Percentiles rank a stretch among this genome's conserved stretches.
Conservation (phyloP, 2,329 filamentous ascomycete species). For the Alternaria ventricosa region DNA sequence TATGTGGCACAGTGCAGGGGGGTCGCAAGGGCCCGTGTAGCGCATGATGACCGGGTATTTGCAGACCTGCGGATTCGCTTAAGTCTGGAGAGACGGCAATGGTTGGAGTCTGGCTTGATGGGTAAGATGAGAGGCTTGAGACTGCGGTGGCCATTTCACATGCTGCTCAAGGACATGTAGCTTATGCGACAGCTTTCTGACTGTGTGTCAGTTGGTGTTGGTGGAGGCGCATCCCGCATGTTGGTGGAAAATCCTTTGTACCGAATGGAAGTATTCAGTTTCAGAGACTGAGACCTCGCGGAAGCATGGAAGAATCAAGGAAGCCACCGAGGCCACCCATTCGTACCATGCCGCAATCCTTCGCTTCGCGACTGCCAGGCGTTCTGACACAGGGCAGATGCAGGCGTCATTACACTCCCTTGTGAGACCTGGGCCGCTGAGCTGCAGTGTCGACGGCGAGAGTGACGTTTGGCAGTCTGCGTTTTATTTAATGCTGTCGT, state of each 20-base stretch:
- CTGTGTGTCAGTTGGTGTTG: slow-evolving; percentile 4
- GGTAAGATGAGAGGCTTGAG: slow-evolving; percentile 4
- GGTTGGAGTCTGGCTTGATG: neutral
- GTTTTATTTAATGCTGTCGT: neutral
- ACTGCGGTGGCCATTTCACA: neutral
- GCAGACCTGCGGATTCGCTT: slow-evolving; percentile 10
- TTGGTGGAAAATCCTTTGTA: slow-evolving; percentile 2
- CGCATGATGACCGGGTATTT: slow-evolving; percentile 23
- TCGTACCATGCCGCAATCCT: slow-evolving; percentile 7
- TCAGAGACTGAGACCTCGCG: neutral
- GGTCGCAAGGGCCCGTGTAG: neutral
- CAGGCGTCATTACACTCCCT: neutral
- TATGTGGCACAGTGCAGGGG: slow-evolving; percentile 11
- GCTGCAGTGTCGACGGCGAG: neutral
- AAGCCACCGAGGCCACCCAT: slow-evolving; percentile 1
- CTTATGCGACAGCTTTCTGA: slow-evolving; percentile 3
- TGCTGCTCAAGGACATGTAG: neutral
- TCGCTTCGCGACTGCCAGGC: neutral
- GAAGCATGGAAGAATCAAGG: neutral
- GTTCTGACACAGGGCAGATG: neutral
- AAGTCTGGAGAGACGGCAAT: neutral
- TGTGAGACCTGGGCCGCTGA: neutral
- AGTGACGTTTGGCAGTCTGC: neutral
- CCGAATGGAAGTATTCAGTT: neutral
- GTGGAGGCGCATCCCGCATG: slow-evolving; percentile 1